A percentile compares a stretch with the other conserved stretches of the same genome.
Evolutionary conservation across 169 alveolate genomes (phyloP).

Genomic region (Cryptosporidium ryanae): DNA sequence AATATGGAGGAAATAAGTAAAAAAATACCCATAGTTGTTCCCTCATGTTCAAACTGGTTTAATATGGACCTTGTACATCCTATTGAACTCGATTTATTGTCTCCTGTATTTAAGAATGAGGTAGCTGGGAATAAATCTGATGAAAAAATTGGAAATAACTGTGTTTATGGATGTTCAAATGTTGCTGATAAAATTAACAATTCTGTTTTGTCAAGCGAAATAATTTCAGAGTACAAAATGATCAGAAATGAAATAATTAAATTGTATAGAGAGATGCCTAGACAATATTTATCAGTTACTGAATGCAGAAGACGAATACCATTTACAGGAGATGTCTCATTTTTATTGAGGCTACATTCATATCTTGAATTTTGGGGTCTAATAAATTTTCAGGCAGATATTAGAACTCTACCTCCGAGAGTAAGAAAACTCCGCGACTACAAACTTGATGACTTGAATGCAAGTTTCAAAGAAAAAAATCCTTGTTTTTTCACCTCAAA

Average conservation of each 20-base stretch:
- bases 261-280: conserved; percentile 75
- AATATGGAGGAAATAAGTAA: conserved; percentile 36
- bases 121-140: conserved; percentile 8
- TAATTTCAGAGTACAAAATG: conserved; percentile 59
- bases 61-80: conserved; percentile 66
- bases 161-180: too few species aligned
- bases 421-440: conserved; percentile 67
- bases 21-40: conserved; percentile 60
- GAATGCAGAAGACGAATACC: conserved; percentile 77
- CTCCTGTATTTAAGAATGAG: conserved; percentile 44
- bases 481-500: conserved; percentile 1
- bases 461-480: neutral
- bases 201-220: neutral
- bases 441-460: conserved; percentile 39
- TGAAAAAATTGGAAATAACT: conserved; percentile 20
- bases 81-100: conserved; percentile 59
- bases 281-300: conserved; percentile 75
- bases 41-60: conserved; percentile 67
- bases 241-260: conserved; percentile 75
- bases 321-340: conserved; percentile 81
- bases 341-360: conserved; percentile 78
- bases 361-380: conserved; percentile 84
- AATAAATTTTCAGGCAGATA: conserved; percentile 82
- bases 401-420: conserved; percentile 75
- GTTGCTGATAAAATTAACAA: neutral